Evolutionary conservation across 2,329 filamentous ascomycete species (phyloP).

Genomic region (Colletotrichum horii): DNA sequence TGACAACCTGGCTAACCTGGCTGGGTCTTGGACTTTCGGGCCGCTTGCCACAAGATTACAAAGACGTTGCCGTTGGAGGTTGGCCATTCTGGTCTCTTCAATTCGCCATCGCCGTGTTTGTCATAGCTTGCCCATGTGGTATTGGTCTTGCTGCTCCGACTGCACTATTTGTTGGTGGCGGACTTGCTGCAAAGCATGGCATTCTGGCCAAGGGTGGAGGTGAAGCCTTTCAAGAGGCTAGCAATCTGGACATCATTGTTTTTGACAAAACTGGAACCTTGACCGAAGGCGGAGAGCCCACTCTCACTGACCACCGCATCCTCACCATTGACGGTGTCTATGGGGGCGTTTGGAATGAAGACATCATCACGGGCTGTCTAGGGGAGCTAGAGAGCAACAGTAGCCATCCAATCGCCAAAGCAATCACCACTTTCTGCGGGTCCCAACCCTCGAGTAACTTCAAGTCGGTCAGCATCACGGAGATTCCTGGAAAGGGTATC

Average conservation of each 20-base stretch:
- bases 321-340: conserved; percentile 31
- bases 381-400: conserved; percentile 72
- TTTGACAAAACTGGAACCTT: conserved; percentile 91
- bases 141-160: conserved; percentile 86
- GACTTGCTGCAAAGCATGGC: conserved; percentile 78
- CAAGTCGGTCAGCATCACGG: conserved; percentile 55
- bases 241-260: conserved; percentile 76
- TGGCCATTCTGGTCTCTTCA: conserved; percentile 78
- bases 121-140: conserved; percentile 85
- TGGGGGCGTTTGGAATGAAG: conserved; percentile 29
- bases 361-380: conserved; percentile 54
- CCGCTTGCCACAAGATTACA: conserved; percentile 59
- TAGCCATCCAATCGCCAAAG: conserved; percentile 76
- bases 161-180: conserved; percentile 82
- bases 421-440: conserved; percentile 68
- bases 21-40: conserved; percentile 66
- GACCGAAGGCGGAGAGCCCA: conserved; percentile 74
- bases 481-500: conserved; percentile 75
- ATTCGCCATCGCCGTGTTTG: conserved; percentile 86
- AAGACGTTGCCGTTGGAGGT: conserved; percentile 59
- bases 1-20: conserved; percentile 77
- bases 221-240: conserved; percentile 85
- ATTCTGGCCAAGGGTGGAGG: conserved; percentile 86
- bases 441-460: conserved; percentile 32
- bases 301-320: conserved; percentile 62